Evolutionary conservation across 1,284 basidiomycete genomes (phyloP).

Genomic region (Ceratobasidium sp.): DNA sequence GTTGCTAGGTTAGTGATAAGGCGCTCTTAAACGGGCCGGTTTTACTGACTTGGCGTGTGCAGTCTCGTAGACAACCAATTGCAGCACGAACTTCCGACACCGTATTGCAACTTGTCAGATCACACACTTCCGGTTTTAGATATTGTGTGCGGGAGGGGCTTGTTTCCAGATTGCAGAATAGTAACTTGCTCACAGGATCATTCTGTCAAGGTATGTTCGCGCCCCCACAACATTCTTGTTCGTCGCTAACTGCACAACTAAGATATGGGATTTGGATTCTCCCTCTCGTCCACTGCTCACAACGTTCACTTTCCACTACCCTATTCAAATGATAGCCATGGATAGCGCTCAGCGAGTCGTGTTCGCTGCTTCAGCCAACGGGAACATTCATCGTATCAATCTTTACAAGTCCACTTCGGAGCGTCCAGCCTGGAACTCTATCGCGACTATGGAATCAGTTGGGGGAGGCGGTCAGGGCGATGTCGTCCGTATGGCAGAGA

Average conservation of each 20-base stretch:
- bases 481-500: constrained; percentile 71
- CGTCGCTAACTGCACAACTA: constrained; percentile 53
- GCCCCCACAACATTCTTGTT: constrained; percentile 44
- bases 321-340: constrained; percentile 78
- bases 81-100: constrained; percentile 78
- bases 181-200: constrained; percentile 90
- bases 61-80: constrained; percentile 74
- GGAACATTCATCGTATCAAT: constrained; percentile 83
- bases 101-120: constrained; percentile 87
- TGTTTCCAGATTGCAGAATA: constrained; percentile 82
- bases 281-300: constrained; percentile 80
- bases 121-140: constrained; percentile 93
- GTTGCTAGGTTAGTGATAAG: constrained; percentile 76
- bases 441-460: constrained; percentile 68
- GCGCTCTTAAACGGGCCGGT: constrained; percentile 37
- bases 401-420: constrained; percentile 75
- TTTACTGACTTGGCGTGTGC: constrained; percentile 29
- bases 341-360: constrained; percentile 89
- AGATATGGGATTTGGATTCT: constrained; percentile 82
- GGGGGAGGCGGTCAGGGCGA: constrained; percentile 78
- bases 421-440: constrained; percentile 59
- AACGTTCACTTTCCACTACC: constrained; percentile 85
- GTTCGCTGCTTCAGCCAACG: constrained; percentile 81
- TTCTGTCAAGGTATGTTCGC: constrained; percentile 82
- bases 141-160: constrained; percentile 81